These are phyloP conservation scores for Vitis hybrid DNA, from an alignment of 177 flowering plant genomes.

Conservation along the genomic window DNA sequence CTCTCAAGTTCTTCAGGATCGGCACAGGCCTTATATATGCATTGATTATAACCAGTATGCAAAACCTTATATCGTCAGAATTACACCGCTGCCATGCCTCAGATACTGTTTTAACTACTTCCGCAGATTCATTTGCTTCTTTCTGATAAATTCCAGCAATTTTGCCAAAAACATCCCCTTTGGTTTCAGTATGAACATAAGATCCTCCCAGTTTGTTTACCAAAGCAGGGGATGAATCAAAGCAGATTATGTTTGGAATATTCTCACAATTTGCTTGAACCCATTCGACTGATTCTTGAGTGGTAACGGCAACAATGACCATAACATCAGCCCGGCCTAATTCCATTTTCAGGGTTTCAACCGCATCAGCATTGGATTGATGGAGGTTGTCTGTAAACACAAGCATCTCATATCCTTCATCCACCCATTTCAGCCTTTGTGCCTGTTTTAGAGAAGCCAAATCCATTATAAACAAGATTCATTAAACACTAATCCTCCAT, in stretches of 20 bases:
- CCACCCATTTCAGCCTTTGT: slow-evolving; percentile 78
- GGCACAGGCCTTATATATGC: slow-evolving; percentile 80
- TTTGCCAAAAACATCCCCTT: slow-evolving; percentile 38
- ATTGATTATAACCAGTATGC: slow-evolving; percentile 74
- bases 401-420: slow-evolving; percentile 74
- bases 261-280: slow-evolving; percentile 37
- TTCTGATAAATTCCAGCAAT: slow-evolving; percentile 26
- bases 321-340: slow-evolving; percentile 50
- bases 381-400: slow-evolving; percentile 53
- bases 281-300: slow-evolving; percentile 61
- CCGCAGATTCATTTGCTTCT: slow-evolving; percentile 37
- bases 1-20: slow-evolving; percentile 66
- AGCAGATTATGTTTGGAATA: slow-evolving; percentile 63
- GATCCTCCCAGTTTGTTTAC: slow-evolving; percentile 72
- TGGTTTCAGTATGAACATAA: slow-evolving; percentile 22
- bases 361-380: slow-evolving; percentile 22
- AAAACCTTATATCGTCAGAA: slow-evolving; percentile 92
- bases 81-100: slow-evolving; percentile 88
- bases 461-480: too few species aligned
- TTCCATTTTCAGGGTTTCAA: slow-evolving; percentile 27
- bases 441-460: slow-evolving; percentile 43
- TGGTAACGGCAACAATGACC: slow-evolving; percentile 63
- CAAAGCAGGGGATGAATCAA: slow-evolving; percentile 60
- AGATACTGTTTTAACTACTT: slow-evolving; percentile 52
- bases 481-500: too few species aligned